Base-by-base conservation (phyloP, 768 basidiomycete genomes). In the Amanita muscaria region DNA sequence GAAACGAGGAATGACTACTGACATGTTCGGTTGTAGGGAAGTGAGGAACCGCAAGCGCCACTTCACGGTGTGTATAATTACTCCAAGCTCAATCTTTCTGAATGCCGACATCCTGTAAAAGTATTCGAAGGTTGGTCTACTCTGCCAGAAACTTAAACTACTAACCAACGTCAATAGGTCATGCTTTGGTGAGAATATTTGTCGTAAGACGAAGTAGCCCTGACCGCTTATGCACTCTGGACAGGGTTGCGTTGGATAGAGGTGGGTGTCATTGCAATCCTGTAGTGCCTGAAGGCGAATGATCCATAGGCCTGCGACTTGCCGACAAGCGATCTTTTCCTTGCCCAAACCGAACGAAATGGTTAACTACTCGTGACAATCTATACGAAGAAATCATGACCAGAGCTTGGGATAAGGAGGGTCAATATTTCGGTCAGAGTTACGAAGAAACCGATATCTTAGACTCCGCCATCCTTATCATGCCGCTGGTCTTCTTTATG, bases 321-420 rank as follows among this genome's bases (percentile, higher is more conserved):
- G 89, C 92, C 2, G 93, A 97, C 27, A 99, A 99, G 63, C 80
- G 94, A 14, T 91, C 88, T 1, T 70, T 99, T 3, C 94, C 94
- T 5, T 88, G 86, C 57, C 86, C 84, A 1, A 73, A 72, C 11
- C 77, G 83, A 14, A 59, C 59, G 33, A 70, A 76, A 43, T 96
- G 93, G 93, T 59, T 82, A 14, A 66, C 63, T 1, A 77, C 82
- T 3, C 77, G 93, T 15, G 93, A 98, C 55, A 62, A 69, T 4
- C 63, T 98, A 5, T 99, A 97, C 61, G 94, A 98, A 60, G 84
- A 96, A 50, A 86, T 98, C 52, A 90, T 92, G 85, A 60, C 74
- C 21, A 86, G 83, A 56, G 87, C 88, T 0, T 96, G 86, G 84
- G 87, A 93, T 62, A 60, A 73, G 22, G 71, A 79, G 33, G 62